These are phyloP conservation scores for Trichoderma orchidacearum DNA, from an alignment of 495 filamentous ascomycete genomes.

Conservation along the genomic window DNA sequence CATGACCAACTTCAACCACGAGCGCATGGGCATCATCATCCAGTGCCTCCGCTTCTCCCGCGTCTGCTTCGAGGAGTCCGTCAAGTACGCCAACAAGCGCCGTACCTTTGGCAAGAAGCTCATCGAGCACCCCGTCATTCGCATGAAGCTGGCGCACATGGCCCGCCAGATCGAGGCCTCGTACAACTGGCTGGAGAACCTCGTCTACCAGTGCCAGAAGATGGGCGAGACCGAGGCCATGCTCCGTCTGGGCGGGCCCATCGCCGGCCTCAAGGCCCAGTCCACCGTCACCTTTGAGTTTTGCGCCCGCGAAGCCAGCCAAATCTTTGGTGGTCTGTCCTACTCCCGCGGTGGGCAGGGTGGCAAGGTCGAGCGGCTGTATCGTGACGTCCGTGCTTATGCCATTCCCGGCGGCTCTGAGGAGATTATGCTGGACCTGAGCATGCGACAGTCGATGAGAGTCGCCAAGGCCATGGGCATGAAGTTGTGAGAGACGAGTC, in stretches of 20 bases:
- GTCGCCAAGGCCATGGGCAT: conserved; percentile 88
- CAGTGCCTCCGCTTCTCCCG: conserved; percentile 90
- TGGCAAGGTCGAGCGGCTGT: conserved; percentile 88
- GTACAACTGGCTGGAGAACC: conserved; percentile 94
- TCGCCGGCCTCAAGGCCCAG: conserved; percentile 89
- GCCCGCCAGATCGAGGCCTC: conserved; percentile 92
- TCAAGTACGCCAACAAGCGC: conserved; percentile 96
- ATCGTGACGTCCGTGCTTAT: conserved; percentile 94
- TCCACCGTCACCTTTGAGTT: conserved; percentile 89
- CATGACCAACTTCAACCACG: conserved; percentile 99
- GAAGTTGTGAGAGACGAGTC: conserved; percentile 54
- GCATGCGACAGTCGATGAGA: conserved; percentile 81
- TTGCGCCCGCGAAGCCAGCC: conserved; percentile 89
- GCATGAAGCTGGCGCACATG: conserved; percentile 96
- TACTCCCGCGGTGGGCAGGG: conserved; percentile 92
- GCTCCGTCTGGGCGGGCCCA: conserved; percentile 88
- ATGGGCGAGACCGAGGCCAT: conserved; percentile 95
- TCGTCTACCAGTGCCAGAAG: conserved; percentile 80
- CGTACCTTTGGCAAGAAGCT: conserved; percentile 90
- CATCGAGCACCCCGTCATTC: conserved; percentile 93
- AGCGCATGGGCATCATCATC: conserved; percentile 96
- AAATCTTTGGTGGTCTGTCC: conserved; percentile 92
- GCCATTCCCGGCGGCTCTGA: conserved; percentile 94
- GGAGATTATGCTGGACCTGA: conserved; percentile 98
- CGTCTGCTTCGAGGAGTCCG: conserved; percentile 90